Base-by-base conservation (phyloP, 2,329 filamentous ascomycete species). In the Exophiala spinifera region DNA sequence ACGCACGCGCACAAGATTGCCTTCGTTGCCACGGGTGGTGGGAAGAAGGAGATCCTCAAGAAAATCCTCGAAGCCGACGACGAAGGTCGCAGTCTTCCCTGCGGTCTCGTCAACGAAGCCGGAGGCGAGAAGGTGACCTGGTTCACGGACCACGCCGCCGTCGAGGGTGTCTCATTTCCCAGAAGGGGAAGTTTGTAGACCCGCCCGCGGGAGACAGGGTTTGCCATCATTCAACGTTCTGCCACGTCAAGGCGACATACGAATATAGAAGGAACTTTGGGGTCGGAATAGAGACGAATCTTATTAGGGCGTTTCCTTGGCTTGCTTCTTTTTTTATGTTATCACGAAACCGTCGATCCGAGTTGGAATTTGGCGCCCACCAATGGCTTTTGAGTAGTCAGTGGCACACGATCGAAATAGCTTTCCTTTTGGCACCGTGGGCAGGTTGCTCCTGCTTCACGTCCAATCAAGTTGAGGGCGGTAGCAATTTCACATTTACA, bases 31-130 rank as follows among this genome's bases (percentile, higher is more conserved):
- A 96, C 91, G 1, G 94, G 94, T 8, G 87, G 69, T 2, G 87
- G 86, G 49, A 99, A 99, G 84, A 89, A 89, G 80, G 89, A 88
- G 2, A 87, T 97, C 50, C 79, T 97, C 81, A 94, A 90, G 80
- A 78, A 88, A 68, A 96, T 97, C 64, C 95, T 99, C 68, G 89
- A 94, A 70, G 77, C 75, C 0, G 61, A 63, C 19, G 84, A 89
- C 61, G 86, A 88, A 62, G 85, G 86, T 7, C 74, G 78, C 39
- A 85, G 82, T 33, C 77, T 97, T 56, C 94, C 94, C 1, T 96
- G 91, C 69, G 84, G 89, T 1, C 77, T 97, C 61, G 86, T 99
- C 66, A 99, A 99, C 70, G 83, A 88, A 65, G 84, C 82, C 39
- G 87, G 83, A 3, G 89, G 88, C 42, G 91, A 96, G 61, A 87